phyloP scores from a whole-genome alignment of 2,329 filamentous ascomycete genomes.

The Alternaria gansuensis region DNA sequence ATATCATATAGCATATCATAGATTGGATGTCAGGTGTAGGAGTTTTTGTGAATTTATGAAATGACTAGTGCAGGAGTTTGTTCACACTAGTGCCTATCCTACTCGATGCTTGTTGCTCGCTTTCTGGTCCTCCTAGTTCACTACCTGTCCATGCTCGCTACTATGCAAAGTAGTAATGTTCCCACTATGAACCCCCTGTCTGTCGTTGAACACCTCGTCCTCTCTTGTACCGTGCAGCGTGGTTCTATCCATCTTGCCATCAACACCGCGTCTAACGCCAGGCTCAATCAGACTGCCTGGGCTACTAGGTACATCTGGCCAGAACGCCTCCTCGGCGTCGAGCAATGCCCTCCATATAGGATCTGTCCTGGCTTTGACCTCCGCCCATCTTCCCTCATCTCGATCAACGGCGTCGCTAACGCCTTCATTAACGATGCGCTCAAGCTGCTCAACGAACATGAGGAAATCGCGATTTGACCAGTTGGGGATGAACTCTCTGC shows the following conservation, averaged over 20 bases:
- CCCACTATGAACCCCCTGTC: constrained; percentile 11
- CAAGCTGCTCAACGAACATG: constrained; percentile 66
- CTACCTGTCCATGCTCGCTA: constrained; percentile 6
- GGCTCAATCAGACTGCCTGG: constrained; percentile 16
- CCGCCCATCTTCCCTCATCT: constrained; percentile 32
- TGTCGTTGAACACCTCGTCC: constrained; percentile 7
- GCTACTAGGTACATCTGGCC: constrained; percentile 34
- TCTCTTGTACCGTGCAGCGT: constrained; percentile 14
- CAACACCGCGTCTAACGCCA: constrained; percentile 8
- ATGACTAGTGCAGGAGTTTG: not conserved
- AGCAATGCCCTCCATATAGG: constrained; percentile 39
- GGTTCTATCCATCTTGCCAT: constrained; percentile 20
- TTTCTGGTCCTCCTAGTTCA: not conserved
- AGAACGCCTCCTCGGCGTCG: constrained; percentile 49
- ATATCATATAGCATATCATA: not conserved
- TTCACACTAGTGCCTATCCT: not conserved
- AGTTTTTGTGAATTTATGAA: not conserved
- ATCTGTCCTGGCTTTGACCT: constrained; percentile 37
- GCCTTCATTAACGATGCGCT: constrained; percentile 63
- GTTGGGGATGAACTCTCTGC: constrained; percentile 72
- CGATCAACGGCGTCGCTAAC: constrained; percentile 32
- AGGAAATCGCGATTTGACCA: constrained; percentile 71
- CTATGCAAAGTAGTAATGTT: constrained; percentile 7
- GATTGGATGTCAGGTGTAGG: not conserved
- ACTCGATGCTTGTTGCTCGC: not conserved